Evolutionary conservation across 805 yeast species (phyloP), one percentile per base, ranked within the genome.

Genomic region (Starmerella geochares): DNA sequence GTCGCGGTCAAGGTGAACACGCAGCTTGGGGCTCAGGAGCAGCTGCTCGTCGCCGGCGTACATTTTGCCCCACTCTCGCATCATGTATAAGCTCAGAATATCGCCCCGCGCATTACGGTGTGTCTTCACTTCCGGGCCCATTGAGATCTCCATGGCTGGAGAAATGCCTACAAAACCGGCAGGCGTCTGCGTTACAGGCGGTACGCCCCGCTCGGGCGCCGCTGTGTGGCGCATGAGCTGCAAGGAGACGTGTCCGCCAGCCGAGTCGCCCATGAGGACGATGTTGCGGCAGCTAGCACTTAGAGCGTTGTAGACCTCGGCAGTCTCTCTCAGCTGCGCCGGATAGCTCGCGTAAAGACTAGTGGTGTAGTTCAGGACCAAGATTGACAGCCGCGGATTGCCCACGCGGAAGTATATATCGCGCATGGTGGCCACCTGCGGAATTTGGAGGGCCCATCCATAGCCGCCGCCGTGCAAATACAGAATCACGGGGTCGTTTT

Each of bases 181-280:
- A n/a, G 33, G 33, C 32, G 7, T 14, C 24, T 40, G 32, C 27
- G 44, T 23, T 19, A 40, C 33, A 3, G 10, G 23, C n/a, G 33
- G 24, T 5, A 40, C 25, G 17, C 24, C 44, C 7, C 10, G 3
- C 17, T 19, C 44, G 14, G 44, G 33, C 5, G 6, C n/a, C 3
- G 10, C 33, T 3, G 27, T 25, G 27, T 27, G 44, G 8, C 44
- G 44, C 33, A 40, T 27, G 23, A 40, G 10, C 23, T 25, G 33
- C 24, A 61, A 45, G 6, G 53, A 19, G 20, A 65, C 48, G 33
- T 61, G 59, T 0, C 59, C 67, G 27, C 68, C 67, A 4, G 64
- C 64, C 7, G 67, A 63, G 40, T 65, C 68, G 21, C 68, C 68
- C 31, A 51, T 21, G 2, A 62, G 25, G 8, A 60, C 47, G 36